Percentiles rank a stretch among this genome's conserved stretches.
Conservation (phyloP, 225 moss, liverwort and hornwort species). For the Takakia lepidozioides region DNA sequence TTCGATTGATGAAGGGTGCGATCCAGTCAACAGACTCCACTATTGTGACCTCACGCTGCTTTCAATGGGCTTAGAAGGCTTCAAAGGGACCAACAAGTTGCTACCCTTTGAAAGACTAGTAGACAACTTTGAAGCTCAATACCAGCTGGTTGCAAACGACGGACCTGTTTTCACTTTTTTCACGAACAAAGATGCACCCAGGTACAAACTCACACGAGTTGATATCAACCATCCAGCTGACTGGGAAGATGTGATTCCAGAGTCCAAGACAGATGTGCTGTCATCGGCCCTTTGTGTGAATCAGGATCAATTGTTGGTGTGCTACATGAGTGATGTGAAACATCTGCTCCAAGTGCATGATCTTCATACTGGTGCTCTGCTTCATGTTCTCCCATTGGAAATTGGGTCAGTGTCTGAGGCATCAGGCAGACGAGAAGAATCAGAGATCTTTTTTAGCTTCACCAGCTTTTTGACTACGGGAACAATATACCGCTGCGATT, state of each 20-base stretch:
- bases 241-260: slow-evolving; percentile 37
- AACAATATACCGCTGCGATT: slow-evolving; percentile 25
- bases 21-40: slow-evolving; percentile 74
- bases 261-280: slow-evolving; percentile 31
- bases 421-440: slow-evolving; percentile 21
- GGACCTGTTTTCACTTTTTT: slow-evolving; percentile 26
- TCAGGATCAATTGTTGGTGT: slow-evolving; percentile 29
- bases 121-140: slow-evolving; percentile 39
- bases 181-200: slow-evolving; percentile 35
- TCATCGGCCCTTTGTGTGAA: slow-evolving; percentile 37
- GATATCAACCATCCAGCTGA: slow-evolving; percentile 23
- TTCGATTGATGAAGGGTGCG: slow-evolving; percentile 68
- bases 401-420: slow-evolving; percentile 29
- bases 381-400: slow-evolving; percentile 29
- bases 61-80: too few relatives aligned
- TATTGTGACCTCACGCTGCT: slow-evolving; percentile 64
- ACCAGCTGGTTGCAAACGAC: slow-evolving; percentile 33
- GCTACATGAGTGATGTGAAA: slow-evolving; percentile 44
- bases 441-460: slow-evolving; percentile 38
- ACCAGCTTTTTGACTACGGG: slow-evolving; percentile 41
- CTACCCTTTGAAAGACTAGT: slow-evolving; percentile 38
- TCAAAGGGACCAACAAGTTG: slow-evolving; percentile 19
- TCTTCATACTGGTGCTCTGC: slow-evolving; percentile 26
- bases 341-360: slow-evolving; percentile 34
- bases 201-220: slow-evolving; percentile 35